Evolutionary conservation across 2,329 filamentous ascomycete species (phyloP).

Genomic region (Hypoxylon sp.): DNA sequence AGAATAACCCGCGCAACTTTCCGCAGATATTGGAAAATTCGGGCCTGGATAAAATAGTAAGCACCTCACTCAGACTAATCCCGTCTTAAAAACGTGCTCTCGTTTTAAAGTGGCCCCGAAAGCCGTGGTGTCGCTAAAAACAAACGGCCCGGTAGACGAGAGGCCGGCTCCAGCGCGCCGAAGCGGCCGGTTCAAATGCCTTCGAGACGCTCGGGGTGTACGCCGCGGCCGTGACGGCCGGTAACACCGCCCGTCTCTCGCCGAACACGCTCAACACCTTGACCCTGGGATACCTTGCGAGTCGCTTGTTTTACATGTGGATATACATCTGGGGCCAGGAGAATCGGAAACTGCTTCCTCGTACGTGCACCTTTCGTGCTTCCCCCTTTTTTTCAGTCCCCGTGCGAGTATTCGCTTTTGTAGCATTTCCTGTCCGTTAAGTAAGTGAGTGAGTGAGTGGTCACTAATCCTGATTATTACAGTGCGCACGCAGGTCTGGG

Average conservation of each 20-base stretch:
- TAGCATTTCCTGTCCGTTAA: no score
- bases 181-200: slow-evolving; percentile 41
- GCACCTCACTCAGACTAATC: background rate
- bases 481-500: slow-evolving; percentile 42
- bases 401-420: no score
- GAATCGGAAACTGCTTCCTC: slow-evolving; percentile 33
- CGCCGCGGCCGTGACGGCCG: slow-evolving; percentile 44
- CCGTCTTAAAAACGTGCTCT: no score
- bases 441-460: no score
- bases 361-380: no score
- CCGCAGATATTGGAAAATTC: slow-evolving; percentile 36
- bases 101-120: no score
- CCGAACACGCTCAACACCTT: slow-evolving; percentile 36
- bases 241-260: slow-evolving; percentile 39
- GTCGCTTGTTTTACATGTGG: slow-evolving; percentile 41
- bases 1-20: slow-evolving; percentile 40
- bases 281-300: slow-evolving; percentile 38
- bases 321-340: slow-evolving; percentile 43
- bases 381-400: no score
- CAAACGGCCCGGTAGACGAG: no score
- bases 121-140: no score
- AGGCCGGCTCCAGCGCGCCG: slow-evolving; percentile 40
- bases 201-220: slow-evolving; percentile 45
- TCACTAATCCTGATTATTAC: no score
- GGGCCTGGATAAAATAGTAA: slow-evolving; percentile 43